Evolutionary conservation across 2,329 filamentous ascomycete genomes (phyloP).

Genomic region (Curvularia sp.): DNA sequence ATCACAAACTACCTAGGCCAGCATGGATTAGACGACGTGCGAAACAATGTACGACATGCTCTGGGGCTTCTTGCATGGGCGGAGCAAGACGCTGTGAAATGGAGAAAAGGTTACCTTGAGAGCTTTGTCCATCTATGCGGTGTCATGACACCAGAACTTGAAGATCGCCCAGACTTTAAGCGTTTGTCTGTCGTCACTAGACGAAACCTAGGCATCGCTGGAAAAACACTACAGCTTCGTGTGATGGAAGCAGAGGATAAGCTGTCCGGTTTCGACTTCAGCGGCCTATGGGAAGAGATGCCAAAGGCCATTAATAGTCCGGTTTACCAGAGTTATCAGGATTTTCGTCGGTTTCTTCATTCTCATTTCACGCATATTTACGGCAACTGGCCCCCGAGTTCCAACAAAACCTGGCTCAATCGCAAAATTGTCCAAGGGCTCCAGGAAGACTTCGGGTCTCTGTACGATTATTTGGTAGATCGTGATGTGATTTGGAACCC

Average conservation of each 20-base stretch:
- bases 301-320: constrained; percentile 48
- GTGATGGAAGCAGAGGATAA: constrained; percentile 69
- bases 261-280: constrained; percentile 66
- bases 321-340: constrained; percentile 64
- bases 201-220: constrained; percentile 68
- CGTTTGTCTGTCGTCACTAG: constrained; percentile 67
- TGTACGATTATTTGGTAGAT: constrained; percentile 76
- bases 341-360: constrained; percentile 67
- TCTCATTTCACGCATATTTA: constrained; percentile 64
- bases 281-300: constrained; percentile 63
- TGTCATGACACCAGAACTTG: constrained; percentile 56
- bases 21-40: constrained; percentile 69
- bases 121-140: constrained; percentile 72
- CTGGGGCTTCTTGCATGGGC: constrained; percentile 70
- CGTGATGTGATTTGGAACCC: constrained; percentile 71
- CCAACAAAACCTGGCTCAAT: constrained; percentile 63
- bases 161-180: constrained; percentile 65
- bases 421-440: constrained; percentile 64
- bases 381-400: constrained; percentile 67
- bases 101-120: constrained; percentile 73
- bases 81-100: constrained; percentile 67
- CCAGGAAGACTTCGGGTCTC: constrained; percentile 70
- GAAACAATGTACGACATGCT: constrained; percentile 66
- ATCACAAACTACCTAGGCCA: constrained; percentile 68
- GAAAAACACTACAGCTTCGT: constrained; percentile 67